A percentile compares a stretch with the other conserved stretches of the same genome.
phyloP scores from a whole-genome alignment of 2,329 filamentous ascomycete genomes.

The Raffaelea albimanens region DNA sequence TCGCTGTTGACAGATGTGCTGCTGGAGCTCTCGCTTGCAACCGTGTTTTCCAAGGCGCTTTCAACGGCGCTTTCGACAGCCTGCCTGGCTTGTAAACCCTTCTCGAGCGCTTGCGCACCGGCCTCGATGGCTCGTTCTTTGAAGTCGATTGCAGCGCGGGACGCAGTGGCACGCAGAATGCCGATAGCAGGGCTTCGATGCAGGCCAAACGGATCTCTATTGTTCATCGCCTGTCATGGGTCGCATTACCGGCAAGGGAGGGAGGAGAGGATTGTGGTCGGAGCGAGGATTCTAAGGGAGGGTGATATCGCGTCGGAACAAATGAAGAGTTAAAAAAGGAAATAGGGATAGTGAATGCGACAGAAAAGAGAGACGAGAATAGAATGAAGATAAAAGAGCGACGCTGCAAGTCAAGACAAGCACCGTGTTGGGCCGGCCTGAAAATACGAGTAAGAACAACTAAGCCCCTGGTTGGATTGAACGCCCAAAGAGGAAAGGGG shows the following conservation, averaged over 20 bases:
- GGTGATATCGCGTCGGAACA: background rate
- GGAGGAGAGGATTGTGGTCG: background rate
- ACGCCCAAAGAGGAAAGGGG: no score
- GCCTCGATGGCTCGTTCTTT: constrained; percentile 39
- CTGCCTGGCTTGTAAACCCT: constrained; percentile 24
- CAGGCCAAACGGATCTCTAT: constrained; percentile 33
- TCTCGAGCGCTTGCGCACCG: constrained; percentile 36
- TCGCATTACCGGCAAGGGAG: constrained; percentile 3
- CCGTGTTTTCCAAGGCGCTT: constrained; percentile 9
- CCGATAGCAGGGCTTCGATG: constrained; percentile 26
- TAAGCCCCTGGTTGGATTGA: no score
- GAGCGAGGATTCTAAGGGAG: no score
- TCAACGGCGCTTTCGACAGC: constrained; percentile 15
- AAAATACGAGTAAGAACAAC: background rate
- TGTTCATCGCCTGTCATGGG: constrained; percentile 23
- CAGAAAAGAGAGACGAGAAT: background rate
- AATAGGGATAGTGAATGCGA: background rate
- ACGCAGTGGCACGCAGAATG: constrained; percentile 39
- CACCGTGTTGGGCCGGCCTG: no score
- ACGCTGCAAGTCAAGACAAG: background rate
- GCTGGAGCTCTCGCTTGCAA: background rate
- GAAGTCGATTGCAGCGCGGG: constrained; percentile 32
- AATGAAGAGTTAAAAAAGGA: background rate
- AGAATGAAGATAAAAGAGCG: background rate
- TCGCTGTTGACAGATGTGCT: constrained; percentile 11